Base-by-base conservation (phyloP, 441 rosid species). In the Pelargonium myrrhifolium region DNA sequence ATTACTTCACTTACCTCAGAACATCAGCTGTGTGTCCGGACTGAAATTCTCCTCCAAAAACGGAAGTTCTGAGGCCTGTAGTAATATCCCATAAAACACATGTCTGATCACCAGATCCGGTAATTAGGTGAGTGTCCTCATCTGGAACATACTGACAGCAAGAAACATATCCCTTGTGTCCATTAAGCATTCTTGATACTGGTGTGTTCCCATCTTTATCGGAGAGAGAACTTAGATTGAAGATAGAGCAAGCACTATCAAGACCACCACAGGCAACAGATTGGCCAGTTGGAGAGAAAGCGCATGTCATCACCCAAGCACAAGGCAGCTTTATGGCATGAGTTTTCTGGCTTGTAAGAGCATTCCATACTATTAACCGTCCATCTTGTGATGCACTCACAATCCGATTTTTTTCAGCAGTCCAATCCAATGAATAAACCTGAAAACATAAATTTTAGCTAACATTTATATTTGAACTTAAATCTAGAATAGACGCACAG, bases 301-400 rank as follows among this genome's bases (percentile, higher is more conserved):
- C 99, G 76, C 98, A 92, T 15, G 97, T 86, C 99, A 89, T 92
- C 76, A 92, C 96, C 97, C 97, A 89, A 0, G 98, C 95, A 75
- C 96, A 89, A 68, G 97, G 99, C 70, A 95, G 87, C 78, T 90
- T 95, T 28, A 95, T 92, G 58, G 93, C 88, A 77, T 95, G 97
- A 69, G 88, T 89, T 82, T 92, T 95, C 85, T 90, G 97, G 82
- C 99, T 94, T 11, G 99, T 95, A 64, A 85, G 78, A 66, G 97
- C 93, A 74, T 95, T 95, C 99, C 99, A 92, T 65, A 90, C 96
- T 4, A 95, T 92, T 71, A 95, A 76, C 69, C 95, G 76, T 61
- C 99, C 98, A 70, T 95, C 98, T 78, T 90, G 96, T 14, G 99
- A 92, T 56, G 97, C 99, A 77, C 99, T 92, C 3, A 92, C 99